Percentiles rank a stretch among this genome's conserved stretches.
Conservation (phyloP, 345 rosid species). For the Hibiscus tridactylites region DNA sequence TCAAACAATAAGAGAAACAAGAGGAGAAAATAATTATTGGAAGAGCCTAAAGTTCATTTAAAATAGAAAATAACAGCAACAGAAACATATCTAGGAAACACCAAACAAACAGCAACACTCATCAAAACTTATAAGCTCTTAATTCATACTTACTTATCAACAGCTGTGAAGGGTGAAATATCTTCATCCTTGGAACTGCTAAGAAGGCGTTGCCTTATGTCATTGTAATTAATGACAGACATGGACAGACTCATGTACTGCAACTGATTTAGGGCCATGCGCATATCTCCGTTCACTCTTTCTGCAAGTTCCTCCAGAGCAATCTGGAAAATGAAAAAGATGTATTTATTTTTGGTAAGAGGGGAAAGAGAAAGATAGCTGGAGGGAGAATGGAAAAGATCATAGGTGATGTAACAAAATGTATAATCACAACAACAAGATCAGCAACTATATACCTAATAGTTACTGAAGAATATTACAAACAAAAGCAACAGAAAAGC, state of each 20-base stretch:
- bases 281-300: constrained; percentile 92
- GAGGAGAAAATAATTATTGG: neutral
- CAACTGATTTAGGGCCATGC: constrained; percentile 88
- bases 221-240: constrained; percentile 79
- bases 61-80: neutral
- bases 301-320: constrained; percentile 96
- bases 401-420: neutral
- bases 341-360: neutral
- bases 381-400: neutral
- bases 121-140: neutral
- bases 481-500: neutral
- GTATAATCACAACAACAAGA: neutral
- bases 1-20: neutral
- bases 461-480: neutral
- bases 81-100: constrained; percentile 12
- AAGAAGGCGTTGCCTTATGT: constrained; percentile 76
- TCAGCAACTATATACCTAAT: neutral
- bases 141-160: constrained; percentile 85
- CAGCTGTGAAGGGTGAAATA: constrained; percentile 94
- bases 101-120: neutral
- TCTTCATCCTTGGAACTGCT: constrained; percentile 95
- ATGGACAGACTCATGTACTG: constrained; percentile 93
- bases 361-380: neutral
- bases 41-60: neutral
- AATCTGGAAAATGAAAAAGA: constrained; percentile 31